phyloP scores from a whole-genome alignment of 805 yeast species.

The Hanseniaspora mollemarum region DNA sequence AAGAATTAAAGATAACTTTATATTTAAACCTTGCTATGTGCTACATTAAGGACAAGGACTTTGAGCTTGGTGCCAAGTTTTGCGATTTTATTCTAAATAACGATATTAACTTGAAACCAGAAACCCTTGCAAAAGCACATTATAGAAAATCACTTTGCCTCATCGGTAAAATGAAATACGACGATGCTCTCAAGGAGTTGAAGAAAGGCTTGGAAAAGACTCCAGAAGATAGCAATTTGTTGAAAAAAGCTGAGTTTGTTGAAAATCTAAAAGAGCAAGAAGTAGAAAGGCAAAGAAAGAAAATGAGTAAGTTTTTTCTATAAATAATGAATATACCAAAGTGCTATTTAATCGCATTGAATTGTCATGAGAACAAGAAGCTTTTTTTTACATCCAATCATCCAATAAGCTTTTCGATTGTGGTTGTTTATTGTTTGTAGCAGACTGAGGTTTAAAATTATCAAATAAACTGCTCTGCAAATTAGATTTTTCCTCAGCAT shows the following conservation, averaged over 20 bases:
- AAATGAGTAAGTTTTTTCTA: conserved; percentile 52
- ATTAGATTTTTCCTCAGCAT: background rate
- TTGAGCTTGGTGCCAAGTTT: conserved; percentile 41
- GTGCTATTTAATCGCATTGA: background rate
- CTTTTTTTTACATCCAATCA: conserved; percentile 25
- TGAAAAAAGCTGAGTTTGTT: conserved; percentile 34
- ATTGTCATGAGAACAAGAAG: background rate
- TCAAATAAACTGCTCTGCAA: background rate
- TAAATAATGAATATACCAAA: conserved; percentile 8
- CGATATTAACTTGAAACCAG: conserved; percentile 35
- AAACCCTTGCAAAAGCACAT: conserved; percentile 41
- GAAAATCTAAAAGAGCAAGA: conserved; percentile 33
- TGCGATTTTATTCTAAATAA: conserved; percentile 38
- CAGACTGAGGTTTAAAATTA: background rate
- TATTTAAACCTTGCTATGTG: conserved; percentile 48
- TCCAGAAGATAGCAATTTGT: conserved; percentile 42
- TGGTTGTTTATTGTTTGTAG: background rate
- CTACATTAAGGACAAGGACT: conserved; percentile 40
- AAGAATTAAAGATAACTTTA: conserved; percentile 34
- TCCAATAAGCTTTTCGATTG: conserved; percentile 27
- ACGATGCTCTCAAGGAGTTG: conserved; percentile 41
- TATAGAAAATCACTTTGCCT: conserved; percentile 46
- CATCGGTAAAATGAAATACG: conserved; percentile 35
- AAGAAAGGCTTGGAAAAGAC: conserved; percentile 34
- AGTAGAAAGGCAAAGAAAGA: conserved; percentile 42